Conservation (phyloP, 768 basidiomycete species). For the Xerocomellus dryophilus region DNA sequence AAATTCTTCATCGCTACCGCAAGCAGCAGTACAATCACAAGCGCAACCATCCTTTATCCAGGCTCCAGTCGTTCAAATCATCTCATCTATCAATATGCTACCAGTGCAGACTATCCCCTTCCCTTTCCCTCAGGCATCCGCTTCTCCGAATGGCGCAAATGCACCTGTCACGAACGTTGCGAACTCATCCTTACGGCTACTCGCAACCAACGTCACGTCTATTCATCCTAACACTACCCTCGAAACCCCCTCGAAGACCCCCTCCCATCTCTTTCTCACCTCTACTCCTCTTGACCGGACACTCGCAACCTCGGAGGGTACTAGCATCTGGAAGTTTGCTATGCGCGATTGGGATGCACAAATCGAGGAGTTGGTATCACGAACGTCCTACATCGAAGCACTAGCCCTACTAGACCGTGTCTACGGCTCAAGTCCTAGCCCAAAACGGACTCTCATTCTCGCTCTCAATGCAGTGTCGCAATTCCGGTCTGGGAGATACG, state of each 20-base stretch:
- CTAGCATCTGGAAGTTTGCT: constrained; percentile 69
- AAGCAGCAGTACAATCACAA: constrained; percentile 25
- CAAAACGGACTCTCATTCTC: constrained; percentile 54
- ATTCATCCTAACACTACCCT: constrained; percentile 43
- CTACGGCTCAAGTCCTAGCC: constrained; percentile 8
- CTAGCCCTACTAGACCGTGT: constrained; percentile 66
- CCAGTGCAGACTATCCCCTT: constrained; percentile 61
- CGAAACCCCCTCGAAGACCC: not conserved
- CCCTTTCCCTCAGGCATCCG: constrained; percentile 47
- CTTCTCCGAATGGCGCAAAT: constrained; percentile 9
- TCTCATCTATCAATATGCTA: constrained; percentile 64
- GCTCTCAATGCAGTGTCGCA: constrained; percentile 76
- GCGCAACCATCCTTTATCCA: constrained; percentile 40
- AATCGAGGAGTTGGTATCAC: constrained; percentile 76
- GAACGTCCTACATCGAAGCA: constrained; percentile 71
- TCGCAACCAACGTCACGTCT: constrained; percentile 41
- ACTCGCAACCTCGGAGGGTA: constrained; percentile 64
- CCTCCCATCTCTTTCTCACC: constrained; percentile 54
- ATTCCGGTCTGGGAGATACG: constrained; percentile 67
- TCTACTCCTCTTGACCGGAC: constrained; percentile 75
- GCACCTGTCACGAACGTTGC: constrained; percentile 22
- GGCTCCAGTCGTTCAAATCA: constrained; percentile 64
- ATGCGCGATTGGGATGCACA: constrained; percentile 79
- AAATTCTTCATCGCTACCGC: constrained; percentile 10
- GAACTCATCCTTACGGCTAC: constrained; percentile 56